Evolutionary conservation across 345 rosid genomes (phyloP), one percentile per base, ranked within the genome.

Genomic region (Hibiscus syriacus): DNA sequence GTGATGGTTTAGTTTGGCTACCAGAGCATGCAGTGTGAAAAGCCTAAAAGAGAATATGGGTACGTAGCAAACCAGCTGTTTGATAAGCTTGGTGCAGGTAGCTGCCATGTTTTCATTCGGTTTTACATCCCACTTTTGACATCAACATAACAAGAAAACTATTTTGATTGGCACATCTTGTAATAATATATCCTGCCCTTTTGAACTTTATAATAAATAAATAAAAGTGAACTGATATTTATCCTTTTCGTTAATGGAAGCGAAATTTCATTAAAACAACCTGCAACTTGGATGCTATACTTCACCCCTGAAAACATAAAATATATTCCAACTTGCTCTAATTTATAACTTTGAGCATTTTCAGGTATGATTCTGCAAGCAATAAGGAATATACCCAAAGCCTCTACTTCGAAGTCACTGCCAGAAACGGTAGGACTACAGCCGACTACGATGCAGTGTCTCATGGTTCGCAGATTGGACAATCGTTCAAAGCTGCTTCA

Each of bases 391-490:
- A n/a, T n/a, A n/a, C n/a, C 30, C 84, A 78, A 68, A 73, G 65
- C 74, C 74, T 78, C 22, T 75, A 78, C 12, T 78, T 81, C 52
- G 50, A 50, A 52, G 58, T 78, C 6, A 71, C 70, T 12, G n/a
- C 70, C 0, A 71, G 78, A 12, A 74, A 78, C 16, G 76, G 76
- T 22, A 48, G 46, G 50, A 73, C 41, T 1, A 7, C 76, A 30
- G 76, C 71, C 43, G 34, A 62, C 69, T 14, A 73, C 70, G 66
- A 76, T 56, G 77, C 74, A 2, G 75, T 57, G 13, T 80, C 80
- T 1, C 63, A 69, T 2, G 71, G 73, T 2, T 78, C 80, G 80
- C 72, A 76, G 26, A 73, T 76, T n/a, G 82, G 80, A 27, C 82
- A 73, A 43, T 78, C 78, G 34, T 81, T 73, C 57, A 70, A 76